phyloP scores from a whole-genome alignment of 805 yeast species.

The Teunomyces kruisii region DNA sequence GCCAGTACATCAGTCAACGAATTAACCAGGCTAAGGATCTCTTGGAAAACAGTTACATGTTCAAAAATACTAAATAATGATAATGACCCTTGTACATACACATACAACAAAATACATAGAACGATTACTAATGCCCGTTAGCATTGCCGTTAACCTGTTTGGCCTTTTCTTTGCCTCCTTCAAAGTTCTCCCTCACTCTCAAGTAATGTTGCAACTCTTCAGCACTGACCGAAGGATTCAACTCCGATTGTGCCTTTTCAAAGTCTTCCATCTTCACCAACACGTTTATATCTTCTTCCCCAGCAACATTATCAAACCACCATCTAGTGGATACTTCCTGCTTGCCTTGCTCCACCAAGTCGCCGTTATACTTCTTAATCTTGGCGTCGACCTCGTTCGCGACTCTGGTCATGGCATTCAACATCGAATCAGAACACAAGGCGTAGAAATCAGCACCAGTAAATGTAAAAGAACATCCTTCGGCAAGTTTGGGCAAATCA shows the following conservation, averaged over 20 bases:
- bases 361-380: slow-evolving; percentile 51
- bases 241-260: slow-evolving; percentile 65
- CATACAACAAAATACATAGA: not conserved
- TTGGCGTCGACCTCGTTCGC: slow-evolving; percentile 74
- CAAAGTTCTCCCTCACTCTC: slow-evolving; percentile 76
- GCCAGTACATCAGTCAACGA: slow-evolving; percentile 40
- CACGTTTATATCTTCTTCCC: slow-evolving; percentile 64
- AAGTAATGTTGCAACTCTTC: slow-evolving; percentile 85
- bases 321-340: slow-evolving; percentile 64
- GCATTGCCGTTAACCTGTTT: slow-evolving; percentile 7
- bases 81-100: slow-evolving; percentile 1
- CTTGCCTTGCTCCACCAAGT: slow-evolving; percentile 25
- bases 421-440: slow-evolving; percentile 90
- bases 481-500: slow-evolving; percentile 58
- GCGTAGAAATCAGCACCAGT: slow-evolving; percentile 99
- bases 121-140: not conserved
- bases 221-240: slow-evolving; percentile 82
- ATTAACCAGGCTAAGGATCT: slow-evolving; percentile 45
- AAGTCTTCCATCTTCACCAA: slow-evolving; percentile 73
- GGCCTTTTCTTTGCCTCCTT: slow-evolving; percentile 55
- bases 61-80: slow-evolving; percentile 15
- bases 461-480: slow-evolving; percentile 78
- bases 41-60: slow-evolving; percentile 38
- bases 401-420: slow-evolving; percentile 91
- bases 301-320: slow-evolving; percentile 88